These are phyloP conservation scores for Boletales sp. DNA, from an alignment of 768 basidiomycete genomes.

Conservation along the genomic window DNA sequence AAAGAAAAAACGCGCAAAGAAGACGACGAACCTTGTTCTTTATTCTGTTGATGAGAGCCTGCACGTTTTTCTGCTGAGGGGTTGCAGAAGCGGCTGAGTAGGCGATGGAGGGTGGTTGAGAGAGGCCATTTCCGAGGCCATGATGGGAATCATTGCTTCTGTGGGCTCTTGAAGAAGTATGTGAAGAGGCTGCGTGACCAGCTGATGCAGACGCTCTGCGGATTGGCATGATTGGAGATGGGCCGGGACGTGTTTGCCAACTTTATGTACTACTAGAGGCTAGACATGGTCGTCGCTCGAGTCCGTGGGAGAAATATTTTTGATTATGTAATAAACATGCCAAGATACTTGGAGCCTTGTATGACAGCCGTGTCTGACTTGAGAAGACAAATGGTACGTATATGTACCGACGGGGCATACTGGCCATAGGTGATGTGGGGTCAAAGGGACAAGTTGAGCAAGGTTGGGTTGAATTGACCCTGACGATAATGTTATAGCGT, in stretches of 20 bases:
- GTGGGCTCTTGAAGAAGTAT: slow-evolving; percentile 45
- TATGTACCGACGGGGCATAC: too few relatives aligned
- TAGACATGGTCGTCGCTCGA: slow-evolving; percentile 7
- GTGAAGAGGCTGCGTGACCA: slow-evolving; percentile 32
- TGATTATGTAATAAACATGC: slow-evolving; percentile 19
- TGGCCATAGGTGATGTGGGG: too few relatives aligned
- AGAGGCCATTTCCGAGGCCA: slow-evolving; percentile 28
- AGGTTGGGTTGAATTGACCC: too few relatives aligned
- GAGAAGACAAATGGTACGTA: too few relatives aligned
- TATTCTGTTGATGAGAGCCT: slow-evolving; percentile 74
- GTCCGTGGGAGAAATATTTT: slow-evolving; percentile 15
- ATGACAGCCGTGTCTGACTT: too few relatives aligned
- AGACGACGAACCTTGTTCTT: slow-evolving; percentile 64
- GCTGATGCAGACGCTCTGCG: slow-evolving; percentile 63
- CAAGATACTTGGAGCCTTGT: too few relatives aligned
- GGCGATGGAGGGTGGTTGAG: slow-evolving; percentile 34
- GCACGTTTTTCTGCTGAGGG: slow-evolving; percentile 80
- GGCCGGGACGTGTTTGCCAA: slow-evolving; percentile 4
- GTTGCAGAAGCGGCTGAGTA: slow-evolving; percentile 41
- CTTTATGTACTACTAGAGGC: neutral
- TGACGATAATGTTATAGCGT: too few relatives aligned
- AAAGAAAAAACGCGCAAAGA: neutral
- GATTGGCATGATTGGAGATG: slow-evolving; percentile 39
- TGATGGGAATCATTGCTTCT: slow-evolving; percentile 64
- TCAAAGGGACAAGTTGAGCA: neutral